A percentile compares a stretch with the other conserved stretches of the same genome.
These are phyloP conservation scores for Colletotrichum sp. DNA, from an alignment of 2,329 filamentous ascomycete species.

Conservation along the genomic window DNA sequence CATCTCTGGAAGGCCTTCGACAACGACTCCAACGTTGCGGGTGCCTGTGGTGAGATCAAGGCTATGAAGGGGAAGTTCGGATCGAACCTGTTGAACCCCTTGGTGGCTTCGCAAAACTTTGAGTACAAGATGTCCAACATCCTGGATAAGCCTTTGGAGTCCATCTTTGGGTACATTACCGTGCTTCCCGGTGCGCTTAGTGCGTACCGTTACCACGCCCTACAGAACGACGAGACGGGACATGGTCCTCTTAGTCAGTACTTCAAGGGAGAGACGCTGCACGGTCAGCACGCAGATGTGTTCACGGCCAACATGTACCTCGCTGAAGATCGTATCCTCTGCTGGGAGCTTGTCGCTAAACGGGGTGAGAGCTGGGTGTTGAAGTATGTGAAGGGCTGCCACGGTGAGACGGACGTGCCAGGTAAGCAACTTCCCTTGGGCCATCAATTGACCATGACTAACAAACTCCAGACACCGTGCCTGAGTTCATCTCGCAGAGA, in stretches of 20 bases:
- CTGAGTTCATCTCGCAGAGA: constrained; percentile 96
- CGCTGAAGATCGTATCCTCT: constrained; percentile 87
- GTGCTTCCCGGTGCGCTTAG: constrained; percentile 94
- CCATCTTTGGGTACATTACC: constrained; percentile 97
- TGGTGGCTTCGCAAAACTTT: constrained; percentile 97
- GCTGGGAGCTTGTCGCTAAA: constrained; percentile 96
- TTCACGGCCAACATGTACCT: constrained; percentile 98
- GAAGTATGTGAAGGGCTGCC: constrained; percentile 97
- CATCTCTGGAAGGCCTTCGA: constrained; percentile 99
- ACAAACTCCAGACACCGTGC: constrained; percentile 89
- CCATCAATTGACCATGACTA: neutral
- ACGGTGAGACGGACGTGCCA: constrained; percentile 96
- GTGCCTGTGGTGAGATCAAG: constrained; percentile 96
- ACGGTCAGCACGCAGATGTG: constrained; percentile 94
- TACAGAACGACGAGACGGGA: constrained; percentile 96
- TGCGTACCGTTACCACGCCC: constrained; percentile 92
- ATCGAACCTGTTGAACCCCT: constrained; percentile 84
- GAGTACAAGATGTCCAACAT: constrained; percentile 99
- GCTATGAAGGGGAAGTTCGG: constrained; percentile 91
- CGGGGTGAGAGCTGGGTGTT: constrained; percentile 93
- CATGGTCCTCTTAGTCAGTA: constrained; percentile 97
- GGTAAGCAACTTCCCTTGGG: constrained; percentile 61
- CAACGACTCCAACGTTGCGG: constrained; percentile 95
- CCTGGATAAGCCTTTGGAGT: constrained; percentile 94
- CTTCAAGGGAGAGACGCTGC: constrained; percentile 97